Base-by-base conservation (phyloP, 805 yeast species). In the Danielozyma ontarioensis region DNA sequence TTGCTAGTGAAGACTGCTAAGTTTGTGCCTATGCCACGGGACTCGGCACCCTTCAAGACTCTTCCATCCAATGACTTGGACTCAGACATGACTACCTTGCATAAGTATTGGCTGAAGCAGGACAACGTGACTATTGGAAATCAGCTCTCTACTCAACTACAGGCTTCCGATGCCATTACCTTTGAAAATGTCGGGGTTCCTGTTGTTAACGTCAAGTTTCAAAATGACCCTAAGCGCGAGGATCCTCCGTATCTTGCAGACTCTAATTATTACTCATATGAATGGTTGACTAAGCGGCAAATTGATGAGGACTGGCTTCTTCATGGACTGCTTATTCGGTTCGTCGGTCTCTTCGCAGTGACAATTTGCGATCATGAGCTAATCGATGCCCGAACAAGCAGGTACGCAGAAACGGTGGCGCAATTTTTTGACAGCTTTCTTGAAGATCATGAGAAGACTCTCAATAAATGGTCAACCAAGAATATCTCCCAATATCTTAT, bases 341-440 rank as follows among this genome's bases (percentile, higher is more conserved):
- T 45, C 29, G 24, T 64, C 24, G 72, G 72, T 3, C 43, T 66
- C 17, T 39, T 66, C 27, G 45, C 51, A 1, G 55, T 66, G 7
- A 46, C 63, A 3, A 39, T 66, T 14, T 52, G 64, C 29, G 72
- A 66, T 28, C 68, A 59, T 35, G 71, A 66, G 35, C 61, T 64
- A 7, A 57, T 59, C 17, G 55, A 56, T 32, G 50, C 45, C 33
- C 51, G 48, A 25, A 44, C 60, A 1, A 21, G 33, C 2, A 35
- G 39, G 3, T 60, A 58, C 40, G 48, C 53, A 32, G 23, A 31
- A 1, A 31, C 36, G 7, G 45, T 59, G 8, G 34, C 29, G 13
- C 22, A 32, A 1, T 50, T 42, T 25, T 57, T 49, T 27, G 34
- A 40, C 4, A 30, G 36, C 4, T 46, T 62, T 25, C 14, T 40